Conservation (phyloP, 805 yeast genomes). For the Blastobotrys muscicola region DNA sequence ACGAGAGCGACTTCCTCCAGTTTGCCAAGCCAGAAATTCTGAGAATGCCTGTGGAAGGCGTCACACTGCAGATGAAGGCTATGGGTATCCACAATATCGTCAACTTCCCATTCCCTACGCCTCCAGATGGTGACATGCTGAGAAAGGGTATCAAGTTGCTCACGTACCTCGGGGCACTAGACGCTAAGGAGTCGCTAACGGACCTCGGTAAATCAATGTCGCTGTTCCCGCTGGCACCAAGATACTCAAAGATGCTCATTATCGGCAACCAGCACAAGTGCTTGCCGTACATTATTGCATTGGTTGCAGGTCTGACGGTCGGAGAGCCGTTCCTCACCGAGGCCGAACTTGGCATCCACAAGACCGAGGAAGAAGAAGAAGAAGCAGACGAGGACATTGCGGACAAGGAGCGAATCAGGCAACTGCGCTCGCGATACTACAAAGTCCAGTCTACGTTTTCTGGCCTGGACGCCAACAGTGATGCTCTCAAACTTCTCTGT, state of each 20-base stretch:
- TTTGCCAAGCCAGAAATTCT: constrained; percentile 85
- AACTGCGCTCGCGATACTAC: constrained; percentile 41
- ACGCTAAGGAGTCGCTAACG: constrained; percentile 45
- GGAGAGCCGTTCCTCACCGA: constrained; percentile 84
- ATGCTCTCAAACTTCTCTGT: constrained; percentile 62
- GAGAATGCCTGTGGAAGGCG: constrained; percentile 93
- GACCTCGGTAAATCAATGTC: constrained; percentile 80
- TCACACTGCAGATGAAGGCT: constrained; percentile 90
- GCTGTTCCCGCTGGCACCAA: constrained; percentile 83
- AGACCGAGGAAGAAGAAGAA: constrained; percentile 23
- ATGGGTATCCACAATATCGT: constrained; percentile 90
- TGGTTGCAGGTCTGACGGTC: constrained; percentile 86
- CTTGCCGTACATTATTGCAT: constrained; percentile 78
- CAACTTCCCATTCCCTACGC: constrained; percentile 94
- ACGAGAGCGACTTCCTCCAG: constrained; percentile 71
- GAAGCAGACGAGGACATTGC: constrained; percentile 20
- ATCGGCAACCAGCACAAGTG: constrained; percentile 83
- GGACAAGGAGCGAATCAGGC: constrained; percentile 33
- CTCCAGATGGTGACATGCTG: constrained; percentile 61
- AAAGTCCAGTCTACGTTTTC: constrained; percentile 53
- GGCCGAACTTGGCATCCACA: constrained; percentile 55
- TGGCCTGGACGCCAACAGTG: constrained; percentile 63
- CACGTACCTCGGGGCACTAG: constrained; percentile 70
- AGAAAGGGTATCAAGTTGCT: constrained; percentile 58
- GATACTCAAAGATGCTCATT: constrained; percentile 82